These are phyloP conservation scores for Lasiodiplodia gonubiensis DNA, from an alignment of 2,329 filamentous ascomycete species.

Conservation along the genomic window DNA sequence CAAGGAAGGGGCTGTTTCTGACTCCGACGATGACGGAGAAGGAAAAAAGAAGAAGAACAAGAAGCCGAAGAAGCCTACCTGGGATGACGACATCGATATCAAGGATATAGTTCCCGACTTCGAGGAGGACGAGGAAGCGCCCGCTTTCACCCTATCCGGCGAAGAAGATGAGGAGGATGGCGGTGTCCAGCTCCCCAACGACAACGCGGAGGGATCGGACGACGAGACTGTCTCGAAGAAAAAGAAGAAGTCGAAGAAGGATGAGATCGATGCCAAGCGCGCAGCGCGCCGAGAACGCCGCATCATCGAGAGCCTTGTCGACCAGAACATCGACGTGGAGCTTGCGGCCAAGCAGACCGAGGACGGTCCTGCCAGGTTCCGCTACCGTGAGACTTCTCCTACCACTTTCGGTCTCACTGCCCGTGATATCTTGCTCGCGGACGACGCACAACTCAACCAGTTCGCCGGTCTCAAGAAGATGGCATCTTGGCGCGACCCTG, in stretches of 20 bases:
- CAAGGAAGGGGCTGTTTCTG: constrained; percentile 52
- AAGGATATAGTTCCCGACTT: constrained; percentile 89
- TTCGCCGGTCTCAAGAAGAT: constrained; percentile 95
- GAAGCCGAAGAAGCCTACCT: constrained; percentile 81
- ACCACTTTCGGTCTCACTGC: constrained; percentile 87
- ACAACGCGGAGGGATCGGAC: constrained; percentile 44
- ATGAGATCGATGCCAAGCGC: constrained; percentile 65
- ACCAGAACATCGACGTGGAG: constrained; percentile 78
- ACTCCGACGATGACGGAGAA: constrained; percentile 33
- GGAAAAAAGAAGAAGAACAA: constrained; percentile 55
- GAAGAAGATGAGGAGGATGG: constrained; percentile 50
- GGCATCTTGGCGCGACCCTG: constrained; percentile 82
- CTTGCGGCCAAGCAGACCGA: constrained; percentile 58
- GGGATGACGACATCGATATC: constrained; percentile 98
- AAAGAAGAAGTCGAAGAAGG: constrained; percentile 53
- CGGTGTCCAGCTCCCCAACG: constrained; percentile 34
- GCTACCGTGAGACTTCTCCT: constrained; percentile 93
- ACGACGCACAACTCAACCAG: constrained; percentile 83
- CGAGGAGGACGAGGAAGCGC: constrained; percentile 59
- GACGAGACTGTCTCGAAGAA: constrained; percentile 42
- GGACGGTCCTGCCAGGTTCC: constrained; percentile 67
- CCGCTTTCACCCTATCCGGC: constrained; percentile 63
- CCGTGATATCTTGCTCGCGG: constrained; percentile 88
- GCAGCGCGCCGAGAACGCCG: constrained; percentile 79
- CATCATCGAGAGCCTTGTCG: constrained; percentile 84